Evolutionary conservation across 106 monocot genomes (phyloP).

Genomic region (Agapanthus africanus): DNA sequence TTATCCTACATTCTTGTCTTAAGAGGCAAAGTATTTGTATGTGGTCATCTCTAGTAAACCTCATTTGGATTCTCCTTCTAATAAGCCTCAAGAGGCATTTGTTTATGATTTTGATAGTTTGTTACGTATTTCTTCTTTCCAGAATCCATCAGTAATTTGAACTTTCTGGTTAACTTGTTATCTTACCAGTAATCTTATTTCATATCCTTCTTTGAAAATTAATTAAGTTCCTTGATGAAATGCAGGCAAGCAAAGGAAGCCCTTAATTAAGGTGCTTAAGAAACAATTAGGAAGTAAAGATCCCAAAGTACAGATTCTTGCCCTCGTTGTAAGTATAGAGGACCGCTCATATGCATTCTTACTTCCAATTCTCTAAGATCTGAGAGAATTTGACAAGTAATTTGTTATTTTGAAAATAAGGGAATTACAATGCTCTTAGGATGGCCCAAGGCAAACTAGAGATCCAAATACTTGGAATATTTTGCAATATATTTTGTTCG

Average conservation of each 20-base stretch:
- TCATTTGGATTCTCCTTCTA: background rate
- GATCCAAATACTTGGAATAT: background rate
- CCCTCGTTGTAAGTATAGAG: conserved; percentile 78
- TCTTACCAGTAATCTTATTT: background rate
- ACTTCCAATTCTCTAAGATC: background rate
- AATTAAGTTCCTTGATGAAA: conserved; percentile 36
- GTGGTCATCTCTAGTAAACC: background rate
- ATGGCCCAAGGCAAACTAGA: background rate
- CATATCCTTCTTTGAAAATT: conserved; percentile 31
- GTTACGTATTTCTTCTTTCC: background rate
- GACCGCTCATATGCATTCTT: background rate
- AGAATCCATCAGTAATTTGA: background rate
- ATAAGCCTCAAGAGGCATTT: background rate
- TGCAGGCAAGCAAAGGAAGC: conserved; percentile 90
- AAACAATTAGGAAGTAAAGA: conserved; percentile 88
- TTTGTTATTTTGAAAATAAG: background rate
- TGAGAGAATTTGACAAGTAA: background rate
- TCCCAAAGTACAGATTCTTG: conserved; percentile 78
- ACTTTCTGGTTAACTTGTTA: background rate
- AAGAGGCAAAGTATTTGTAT: background rate
- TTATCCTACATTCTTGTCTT: background rate
- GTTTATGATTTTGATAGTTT: background rate
- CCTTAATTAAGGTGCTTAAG: conserved; percentile 83
- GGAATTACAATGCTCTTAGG: background rate
- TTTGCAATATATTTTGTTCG: background rate